phyloP scores from a whole-genome alignment of 345 rosid genomes.

The Rubroshorea leprosula region DNA sequence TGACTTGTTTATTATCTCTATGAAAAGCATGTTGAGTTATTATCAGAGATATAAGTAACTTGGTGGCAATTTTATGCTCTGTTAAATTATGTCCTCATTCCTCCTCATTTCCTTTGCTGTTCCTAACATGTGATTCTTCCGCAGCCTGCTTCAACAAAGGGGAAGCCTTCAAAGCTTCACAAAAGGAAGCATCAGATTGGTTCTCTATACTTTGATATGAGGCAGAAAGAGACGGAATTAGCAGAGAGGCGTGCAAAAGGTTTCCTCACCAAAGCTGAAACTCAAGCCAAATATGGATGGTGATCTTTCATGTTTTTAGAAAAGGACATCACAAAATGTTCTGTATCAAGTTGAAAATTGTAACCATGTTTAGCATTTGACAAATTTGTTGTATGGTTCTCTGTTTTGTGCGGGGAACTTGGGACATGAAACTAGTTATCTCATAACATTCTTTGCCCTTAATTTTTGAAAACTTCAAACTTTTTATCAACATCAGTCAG shows the following conservation, averaged over 20 bases:
- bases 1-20: too few relatives aligned
- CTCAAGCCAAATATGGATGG: constrained; percentile 94
- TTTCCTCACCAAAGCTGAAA: constrained; percentile 78
- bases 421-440: too few relatives aligned
- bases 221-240: constrained; percentile 78
- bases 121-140: background rate
- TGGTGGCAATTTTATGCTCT: background rate
- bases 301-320: constrained; percentile 39
- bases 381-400: too few relatives aligned
- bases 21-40: too few relatives aligned
- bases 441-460: too few relatives aligned
- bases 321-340: background rate
- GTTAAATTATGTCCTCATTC: too few relatives aligned
- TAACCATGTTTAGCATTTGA: background rate
- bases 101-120: background rate
- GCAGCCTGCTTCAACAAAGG: constrained; percentile 78
- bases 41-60: too few relatives aligned
- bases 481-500: too few relatives aligned
- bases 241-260: constrained; percentile 83
- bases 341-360: background rate
- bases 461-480: too few relatives aligned
- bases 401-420: too few relatives aligned
- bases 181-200: constrained; percentile 98
- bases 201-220: constrained; percentile 69
- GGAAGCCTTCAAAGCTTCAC: constrained; percentile 86